Base-by-base conservation (phyloP, 352 stramenopile species). In the Pythium biforme region DNA sequence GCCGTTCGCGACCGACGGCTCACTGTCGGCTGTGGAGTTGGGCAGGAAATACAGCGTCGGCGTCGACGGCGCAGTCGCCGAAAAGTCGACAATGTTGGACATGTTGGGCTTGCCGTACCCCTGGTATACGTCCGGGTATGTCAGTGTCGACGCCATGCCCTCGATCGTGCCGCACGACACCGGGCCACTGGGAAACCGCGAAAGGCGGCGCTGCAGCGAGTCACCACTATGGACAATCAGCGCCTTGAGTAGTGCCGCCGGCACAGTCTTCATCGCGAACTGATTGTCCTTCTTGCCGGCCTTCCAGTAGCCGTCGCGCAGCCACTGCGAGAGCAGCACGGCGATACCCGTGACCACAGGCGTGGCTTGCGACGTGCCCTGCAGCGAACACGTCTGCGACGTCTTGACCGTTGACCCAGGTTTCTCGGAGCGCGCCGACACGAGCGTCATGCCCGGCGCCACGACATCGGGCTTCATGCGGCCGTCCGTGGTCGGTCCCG, bases 391-490 rank as follows among this genome's bases (percentile, higher is more conserved):
- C 22, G 79, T 87, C 12, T 75, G 70, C 0, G 66, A 68, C 0
- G 79, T 86, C 55, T 88, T 83, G 43, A 54, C 70, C 9, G 75
- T 83, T 19, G 76, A 83, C 10, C 80, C 82, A 11, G 78, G 75
- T 11, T 71, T 62, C 49, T 81, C 69, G 10, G 86, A 92, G 49
- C 83, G 75, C 50, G 86, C 90, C 23, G 88, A 96, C 17, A 78
- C 75, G 12, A 96, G 64, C 23, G 79, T 75, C 76, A 94, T 93
- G 15, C 90, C 90, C 0, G 90, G 90, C 2, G 84, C 87, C 7
- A 96, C 78, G 19, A 97, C 71, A 25, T 97, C 90, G 14, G 90
- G 90, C 66, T 97, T 97, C 45, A 96, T 69, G 23, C 89, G 76
- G 7, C 80, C 79, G 66, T 97, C 88, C 1, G 73, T 78, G 3